Base-by-base conservation (phyloP, 2,329 filamentous ascomycete genomes). In the Colletotrichum spaethianum region DNA sequence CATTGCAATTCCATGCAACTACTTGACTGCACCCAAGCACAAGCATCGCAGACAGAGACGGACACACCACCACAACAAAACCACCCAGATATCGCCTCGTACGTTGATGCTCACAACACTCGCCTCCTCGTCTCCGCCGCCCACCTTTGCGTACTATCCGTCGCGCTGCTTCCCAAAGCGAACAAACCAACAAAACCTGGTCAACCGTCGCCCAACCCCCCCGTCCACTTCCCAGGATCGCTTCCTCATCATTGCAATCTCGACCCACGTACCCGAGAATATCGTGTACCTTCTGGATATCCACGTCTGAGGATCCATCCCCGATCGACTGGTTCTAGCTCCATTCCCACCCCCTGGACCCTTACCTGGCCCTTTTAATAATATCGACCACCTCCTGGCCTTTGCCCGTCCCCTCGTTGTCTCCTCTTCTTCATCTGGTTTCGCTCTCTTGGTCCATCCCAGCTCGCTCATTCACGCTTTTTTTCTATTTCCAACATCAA, bases 381-480 rank as follows among this genome's bases (percentile, higher is more conserved):
- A 71, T 75, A 75, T 74, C 67, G 67, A 74, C 67, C 75, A 74
- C 59, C 71, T 73, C 71, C 72, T 68, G 73, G 71, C 44, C 76
- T 76, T 78, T 75, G 76, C 75, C 74, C 75, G 76, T 77, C 77
- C 72, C 75, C 64, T 61, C 33, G 36, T 56, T 65, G 66, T 76
- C 75, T 73, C 77, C 69, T 78, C 76, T 63, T 65, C 62, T 70
- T 72, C 74, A 70, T 42, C 72, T 74, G 72, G 70, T 74, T 74
- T 74, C 72, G 61, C 65, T 74, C 72, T 73, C 70, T 74, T 71
- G 61, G 72, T 73, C 66, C 65, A 73, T 73, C 65, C 72, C 63
- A 74, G 70, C 67, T 63, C 60, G 59, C 40, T 67, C 63, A 38
- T 50, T 62, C 55, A 63, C 63, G 59, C 67, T 61, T 61, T 56